Evolutionary conservation across 139 green algal genomes (phyloP).

Genomic region (Volvox reticuliferus): DNA sequence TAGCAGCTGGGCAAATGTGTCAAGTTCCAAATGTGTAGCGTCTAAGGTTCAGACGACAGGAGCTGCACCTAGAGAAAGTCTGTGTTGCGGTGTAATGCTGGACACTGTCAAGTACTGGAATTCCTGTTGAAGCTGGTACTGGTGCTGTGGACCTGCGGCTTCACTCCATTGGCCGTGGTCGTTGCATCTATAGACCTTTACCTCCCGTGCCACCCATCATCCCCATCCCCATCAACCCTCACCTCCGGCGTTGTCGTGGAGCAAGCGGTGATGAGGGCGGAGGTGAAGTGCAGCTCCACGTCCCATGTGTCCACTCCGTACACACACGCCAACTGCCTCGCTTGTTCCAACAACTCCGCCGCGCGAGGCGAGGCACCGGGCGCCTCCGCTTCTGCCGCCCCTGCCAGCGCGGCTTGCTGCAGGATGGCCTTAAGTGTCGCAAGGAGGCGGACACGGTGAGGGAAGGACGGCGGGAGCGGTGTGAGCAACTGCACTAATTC

Average conservation of each 20-base stretch:
- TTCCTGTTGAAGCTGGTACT: too few relatives aligned
- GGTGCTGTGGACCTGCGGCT: too few relatives aligned
- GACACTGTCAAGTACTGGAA: too few relatives aligned
- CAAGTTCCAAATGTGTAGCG: too few relatives aligned
- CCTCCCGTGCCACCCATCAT: too few relatives aligned
- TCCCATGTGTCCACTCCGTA: conserved; percentile 40
- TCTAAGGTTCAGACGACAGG: too few relatives aligned
- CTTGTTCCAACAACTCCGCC: not conserved
- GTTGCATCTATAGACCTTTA: too few relatives aligned
- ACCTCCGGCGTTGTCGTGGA: conserved; percentile 26
- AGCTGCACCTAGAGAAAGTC: too few relatives aligned
- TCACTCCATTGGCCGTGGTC: too few relatives aligned
- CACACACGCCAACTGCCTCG: not conserved
- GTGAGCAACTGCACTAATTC: not conserved
- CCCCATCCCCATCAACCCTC: not conserved
- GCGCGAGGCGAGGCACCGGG: not conserved
- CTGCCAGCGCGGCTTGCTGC: conserved; percentile 31
- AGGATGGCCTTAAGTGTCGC: conserved; percentile 23
- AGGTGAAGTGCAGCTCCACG: not conserved
- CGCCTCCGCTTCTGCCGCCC: not conserved
- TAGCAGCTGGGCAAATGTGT: too few relatives aligned
- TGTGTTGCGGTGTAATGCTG: too few relatives aligned
- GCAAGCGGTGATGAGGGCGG: not conserved
- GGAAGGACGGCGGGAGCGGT: not conserved
- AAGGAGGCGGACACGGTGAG: not conserved